phyloP scores from a whole-genome alignment of 371 early-diverging fungal genomes.

The Mucor velutinosus region DNA sequence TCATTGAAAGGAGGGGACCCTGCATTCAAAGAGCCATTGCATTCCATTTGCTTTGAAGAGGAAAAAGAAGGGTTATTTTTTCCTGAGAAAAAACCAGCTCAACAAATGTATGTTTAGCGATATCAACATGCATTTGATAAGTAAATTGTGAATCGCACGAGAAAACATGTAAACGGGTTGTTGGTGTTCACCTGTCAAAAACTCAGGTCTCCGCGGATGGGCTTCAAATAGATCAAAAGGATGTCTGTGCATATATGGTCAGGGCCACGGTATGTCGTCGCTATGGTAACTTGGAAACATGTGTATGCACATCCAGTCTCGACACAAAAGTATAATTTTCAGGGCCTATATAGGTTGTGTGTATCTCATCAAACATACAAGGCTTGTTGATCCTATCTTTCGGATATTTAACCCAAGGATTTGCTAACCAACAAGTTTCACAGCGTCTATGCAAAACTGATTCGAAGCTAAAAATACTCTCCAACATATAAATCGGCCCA shows the following conservation, averaged over 20 bases:
- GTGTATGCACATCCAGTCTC: background rate
- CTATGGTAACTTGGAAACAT: background rate
- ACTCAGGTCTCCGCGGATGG: background rate
- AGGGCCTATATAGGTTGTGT: background rate
- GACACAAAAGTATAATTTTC: background rate
- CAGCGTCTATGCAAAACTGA: background rate
- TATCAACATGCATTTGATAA: background rate
- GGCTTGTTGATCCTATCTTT: background rate
- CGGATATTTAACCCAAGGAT: background rate
- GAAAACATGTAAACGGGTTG: background rate
- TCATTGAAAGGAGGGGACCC: background rate
- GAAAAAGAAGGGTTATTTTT: background rate
- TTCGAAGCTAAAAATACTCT: background rate
- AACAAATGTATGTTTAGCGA: background rate
- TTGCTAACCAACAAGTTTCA: background rate
- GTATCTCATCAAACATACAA: background rate
- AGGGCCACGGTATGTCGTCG: background rate
- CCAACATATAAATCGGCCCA: background rate
- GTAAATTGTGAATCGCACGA: background rate
- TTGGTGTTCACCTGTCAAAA: background rate
- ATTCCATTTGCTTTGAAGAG: background rate
- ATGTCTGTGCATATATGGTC: background rate
- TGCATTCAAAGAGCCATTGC: background rate
- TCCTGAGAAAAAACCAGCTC: background rate
- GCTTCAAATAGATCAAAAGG: background rate